Evolutionary conservation across 2,329 filamentous ascomycete genomes (phyloP).

Genomic region (Pyricularia grisea): DNA sequence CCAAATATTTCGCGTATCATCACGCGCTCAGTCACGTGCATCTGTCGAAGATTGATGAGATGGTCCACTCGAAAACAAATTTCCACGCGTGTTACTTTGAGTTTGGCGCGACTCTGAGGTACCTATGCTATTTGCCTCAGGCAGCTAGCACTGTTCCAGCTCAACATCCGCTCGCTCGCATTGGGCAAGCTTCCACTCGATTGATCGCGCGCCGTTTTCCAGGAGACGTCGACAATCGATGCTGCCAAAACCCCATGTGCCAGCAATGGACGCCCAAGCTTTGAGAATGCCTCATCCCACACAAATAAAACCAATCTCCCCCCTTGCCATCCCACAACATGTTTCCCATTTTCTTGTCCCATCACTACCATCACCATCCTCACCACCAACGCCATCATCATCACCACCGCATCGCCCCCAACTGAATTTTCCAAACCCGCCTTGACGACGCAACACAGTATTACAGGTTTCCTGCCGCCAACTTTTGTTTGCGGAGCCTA

Average conservation of each 20-base stretch:
- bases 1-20: too few species aligned
- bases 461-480: background rate
- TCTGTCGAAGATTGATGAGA: too few species aligned
- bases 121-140: background rate
- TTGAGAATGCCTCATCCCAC: conserved; percentile 1
- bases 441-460: background rate
- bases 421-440: background rate
- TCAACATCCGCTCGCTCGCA: background rate
- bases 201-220: background rate
- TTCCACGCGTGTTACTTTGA: background rate
- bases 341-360: conserved; percentile 1
- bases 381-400: background rate
- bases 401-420: background rate
- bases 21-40: too few species aligned
- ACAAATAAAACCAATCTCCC: conserved; percentile 1
- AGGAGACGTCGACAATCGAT: background rate
- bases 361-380: background rate
- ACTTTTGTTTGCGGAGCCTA: background rate
- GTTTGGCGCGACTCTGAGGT: background rate
- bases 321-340: background rate
- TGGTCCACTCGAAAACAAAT: too few species aligned
- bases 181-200: background rate
- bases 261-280: background rate
- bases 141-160: background rate
- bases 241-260: conserved; percentile 1